Evolutionary conservation across 177 flowering plant genomes (phyloP).

Genomic region (Vitis hybrid): DNA sequence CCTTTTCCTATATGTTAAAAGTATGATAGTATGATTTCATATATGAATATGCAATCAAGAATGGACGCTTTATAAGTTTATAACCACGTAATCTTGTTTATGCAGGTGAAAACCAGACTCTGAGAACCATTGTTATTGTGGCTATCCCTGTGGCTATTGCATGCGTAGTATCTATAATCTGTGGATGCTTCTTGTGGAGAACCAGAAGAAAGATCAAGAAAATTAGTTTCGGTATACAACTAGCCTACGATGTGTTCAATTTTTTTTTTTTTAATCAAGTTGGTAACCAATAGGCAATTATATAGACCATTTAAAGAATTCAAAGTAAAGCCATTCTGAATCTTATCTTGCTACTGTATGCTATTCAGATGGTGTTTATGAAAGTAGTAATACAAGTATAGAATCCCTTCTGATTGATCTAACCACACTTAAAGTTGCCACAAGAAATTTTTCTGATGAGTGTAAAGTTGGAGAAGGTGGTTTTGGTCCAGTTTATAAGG

Average conservation of each 20-base stretch:
- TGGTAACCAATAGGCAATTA: background rate
- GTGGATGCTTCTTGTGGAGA: conserved; percentile 17
- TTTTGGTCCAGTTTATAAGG: conserved; percentile 36
- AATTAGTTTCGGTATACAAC: background rate
- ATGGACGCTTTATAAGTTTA: background rate
- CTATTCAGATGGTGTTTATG: background rate
- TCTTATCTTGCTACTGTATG: background rate
- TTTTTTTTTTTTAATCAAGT: background rate
- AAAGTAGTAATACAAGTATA: background rate
- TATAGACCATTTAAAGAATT: background rate
- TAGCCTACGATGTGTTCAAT: too few species aligned
- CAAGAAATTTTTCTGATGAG: conserved; percentile 19
- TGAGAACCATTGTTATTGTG: background rate
- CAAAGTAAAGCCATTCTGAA: background rate
- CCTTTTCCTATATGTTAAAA: too few species aligned
- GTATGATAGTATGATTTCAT: too few species aligned
- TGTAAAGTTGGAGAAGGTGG: conserved; percentile 32
- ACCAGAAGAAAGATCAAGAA: background rate
- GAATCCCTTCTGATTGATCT: conserved; percentile 19
- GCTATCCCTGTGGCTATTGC: conserved; percentile 6
- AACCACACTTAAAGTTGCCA: conserved; percentile 20
- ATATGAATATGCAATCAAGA: background rate
- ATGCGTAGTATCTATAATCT: background rate
- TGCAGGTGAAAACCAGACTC: conserved; percentile 12
- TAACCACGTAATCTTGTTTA: background rate